A percentile compares a stretch with the other conserved stretches of the same genome.
phyloP scores from a whole-genome alignment of 1,139 yeast genomes.

The Meyerozyma guilliermondii region DNA sequence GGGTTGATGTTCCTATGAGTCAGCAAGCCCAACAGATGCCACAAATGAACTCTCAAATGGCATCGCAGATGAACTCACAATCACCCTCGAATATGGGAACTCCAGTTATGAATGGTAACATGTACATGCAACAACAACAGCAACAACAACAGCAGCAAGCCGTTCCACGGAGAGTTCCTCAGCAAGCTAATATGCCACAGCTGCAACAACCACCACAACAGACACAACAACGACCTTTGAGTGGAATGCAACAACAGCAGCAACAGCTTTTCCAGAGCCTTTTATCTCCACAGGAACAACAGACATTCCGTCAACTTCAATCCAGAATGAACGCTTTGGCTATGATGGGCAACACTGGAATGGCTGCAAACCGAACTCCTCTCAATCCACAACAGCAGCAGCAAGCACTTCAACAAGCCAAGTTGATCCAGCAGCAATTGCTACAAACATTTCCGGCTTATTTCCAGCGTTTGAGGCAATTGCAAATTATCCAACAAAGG shows the following conservation, averaged over 20 bases:
- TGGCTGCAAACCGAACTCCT: constrained; percentile 40
- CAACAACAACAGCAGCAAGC: constrained; percentile 10
- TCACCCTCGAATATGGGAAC: constrained; percentile 15
- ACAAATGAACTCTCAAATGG: constrained; percentile 6
- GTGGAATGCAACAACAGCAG: constrained; percentile 34
- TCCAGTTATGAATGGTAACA: constrained; percentile 30
- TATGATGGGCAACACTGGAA: constrained; percentile 42
- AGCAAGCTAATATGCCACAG: constrained; percentile 3
- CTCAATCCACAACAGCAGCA: constrained; percentile 43
- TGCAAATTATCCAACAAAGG: constrained; percentile 37
- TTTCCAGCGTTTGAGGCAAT: constrained; percentile 40
- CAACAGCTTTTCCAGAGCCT: constrained; percentile 43
- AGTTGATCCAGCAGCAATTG: constrained; percentile 38
- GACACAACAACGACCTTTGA: constrained; percentile 14
- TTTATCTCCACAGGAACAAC: constrained; percentile 41
- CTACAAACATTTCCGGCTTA: constrained; percentile 41
- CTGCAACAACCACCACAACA: constrained; percentile 5
- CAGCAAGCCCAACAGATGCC: constrained; percentile 5
- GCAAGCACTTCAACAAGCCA: constrained; percentile 43
- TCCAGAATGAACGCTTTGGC: constrained; percentile 38
- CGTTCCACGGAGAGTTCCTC: constrained; percentile 1
- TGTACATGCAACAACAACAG: constrained; percentile 17
- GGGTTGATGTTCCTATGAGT: not conserved
- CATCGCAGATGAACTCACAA: constrained; percentile 8
- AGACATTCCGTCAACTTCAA: constrained; percentile 39